Base-by-base conservation (phyloP, 768 basidiomycete species). In the Lactifluus echinatus region DNA sequence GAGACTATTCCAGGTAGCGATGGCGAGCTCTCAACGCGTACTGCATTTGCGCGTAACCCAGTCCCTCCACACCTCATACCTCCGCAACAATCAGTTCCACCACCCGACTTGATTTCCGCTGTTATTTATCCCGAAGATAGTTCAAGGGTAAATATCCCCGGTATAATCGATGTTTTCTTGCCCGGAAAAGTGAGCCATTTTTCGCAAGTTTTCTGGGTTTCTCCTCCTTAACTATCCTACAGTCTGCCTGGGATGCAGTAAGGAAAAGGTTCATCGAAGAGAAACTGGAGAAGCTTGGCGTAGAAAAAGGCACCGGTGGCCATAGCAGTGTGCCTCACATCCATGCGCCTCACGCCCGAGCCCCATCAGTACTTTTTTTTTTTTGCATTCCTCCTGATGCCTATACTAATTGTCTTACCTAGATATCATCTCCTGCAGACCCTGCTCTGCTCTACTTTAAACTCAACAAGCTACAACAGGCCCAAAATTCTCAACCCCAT, bases 391-490 rank as follows among this genome's bases (percentile, higher is more conserved):
- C 10, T 31, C n/a, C n/a, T 40, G 34, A 29, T 55, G 52, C 39
- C 56, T 33, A 33, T 29, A n/a, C 42, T 55, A 46, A 57, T 15
- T 17, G 19, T 29, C 23, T 43, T 45, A 57, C 23, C 65, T 4
- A 93, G 90, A 88, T 92, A 71, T 92, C 90, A 2, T 91, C 89
- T n/a, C 89, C 90, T 28, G 89, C 89, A 4, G 90, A 92, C 67
- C 89, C 90, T 28, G 85, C 87, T 19, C 70, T 93, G 23, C 74
- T 93, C 19, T 78, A 82, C 62, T 90, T 86, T 72, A 91, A 89
- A 69, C 75, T 92, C 43, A 89, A 89, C 72, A 89, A 89, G 70
- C 75, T 93, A 10, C 89, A 89, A 61, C 84, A 84, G 70, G 78
- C 84, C 0, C 86, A 88, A 53, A 78, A 63, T 51, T 71, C 79